Conservation (phyloP, 2,329 filamentous ascomycete genomes). For the Tolypocladium album region DNA sequence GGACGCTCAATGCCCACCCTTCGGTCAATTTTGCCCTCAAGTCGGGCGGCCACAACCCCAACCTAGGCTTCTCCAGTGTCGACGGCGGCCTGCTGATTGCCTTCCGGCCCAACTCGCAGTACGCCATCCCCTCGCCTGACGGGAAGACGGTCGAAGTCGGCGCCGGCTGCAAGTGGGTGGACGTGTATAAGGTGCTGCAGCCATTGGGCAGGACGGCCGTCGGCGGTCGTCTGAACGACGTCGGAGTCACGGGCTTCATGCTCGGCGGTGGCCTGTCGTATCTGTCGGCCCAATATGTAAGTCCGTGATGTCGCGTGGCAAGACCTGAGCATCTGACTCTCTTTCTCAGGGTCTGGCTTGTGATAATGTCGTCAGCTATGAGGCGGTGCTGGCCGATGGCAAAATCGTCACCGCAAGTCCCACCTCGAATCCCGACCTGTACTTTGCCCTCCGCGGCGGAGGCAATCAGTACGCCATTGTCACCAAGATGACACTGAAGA, state of each 20-base stretch:
- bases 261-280: constrained; percentile 46
- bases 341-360: constrained; percentile 1
- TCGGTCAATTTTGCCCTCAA: constrained; percentile 42
- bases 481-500: constrained; percentile 30
- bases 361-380: constrained; percentile 28
- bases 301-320: constrained; percentile 13
- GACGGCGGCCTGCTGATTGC: constrained; percentile 34
- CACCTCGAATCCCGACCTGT: constrained; percentile 35
- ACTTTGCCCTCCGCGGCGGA: constrained; percentile 41
- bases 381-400: constrained; percentile 42
- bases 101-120: constrained; percentile 2
- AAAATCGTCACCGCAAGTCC: constrained; percentile 32
- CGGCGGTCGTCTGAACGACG: constrained; percentile 32
- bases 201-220: constrained; percentile 30
- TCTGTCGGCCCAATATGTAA: constrained; percentile 38
- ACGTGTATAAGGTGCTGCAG: constrained; percentile 27
- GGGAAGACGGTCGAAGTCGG: constrained; percentile 29
- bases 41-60: constrained; percentile 47
- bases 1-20: constrained; percentile 30
- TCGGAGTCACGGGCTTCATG: constrained; percentile 35
- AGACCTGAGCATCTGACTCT: constrained; percentile 21
- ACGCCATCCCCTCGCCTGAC: constrained; percentile 15
- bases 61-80: constrained; percentile 40
- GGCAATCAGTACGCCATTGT: constrained; percentile 46
- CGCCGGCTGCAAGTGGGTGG: constrained; percentile 31